These are phyloP conservation scores for Setaria italica DNA, from an alignment of 202 grass and related monocot species.

Conservation along the genomic window DNA sequence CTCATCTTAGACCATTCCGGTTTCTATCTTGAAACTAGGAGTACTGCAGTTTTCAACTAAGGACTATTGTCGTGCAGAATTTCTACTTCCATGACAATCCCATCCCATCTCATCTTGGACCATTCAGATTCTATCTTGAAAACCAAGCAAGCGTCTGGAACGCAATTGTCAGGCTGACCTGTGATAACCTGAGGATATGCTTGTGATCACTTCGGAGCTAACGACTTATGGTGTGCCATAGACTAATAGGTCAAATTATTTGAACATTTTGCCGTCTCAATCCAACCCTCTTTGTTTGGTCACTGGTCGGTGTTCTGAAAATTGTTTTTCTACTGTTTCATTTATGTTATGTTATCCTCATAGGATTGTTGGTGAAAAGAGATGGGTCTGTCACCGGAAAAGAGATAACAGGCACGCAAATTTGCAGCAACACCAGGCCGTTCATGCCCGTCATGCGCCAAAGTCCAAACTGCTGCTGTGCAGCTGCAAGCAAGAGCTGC, in stretches of 20 bases:
- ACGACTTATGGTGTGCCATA: too few relatives aligned
- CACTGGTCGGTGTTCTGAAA: not conserved
- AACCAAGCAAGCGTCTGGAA: not conserved
- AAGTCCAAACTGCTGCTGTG: too few relatives aligned
- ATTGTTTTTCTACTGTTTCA: not conserved
- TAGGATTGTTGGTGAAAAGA: not conserved
- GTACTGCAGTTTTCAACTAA: too few relatives aligned
- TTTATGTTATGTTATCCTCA: not conserved
- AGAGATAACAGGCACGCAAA: not conserved
- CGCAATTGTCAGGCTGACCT: not conserved
- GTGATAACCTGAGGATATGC: not conserved
- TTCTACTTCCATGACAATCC: too few relatives aligned
- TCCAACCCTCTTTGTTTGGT: not conserved
- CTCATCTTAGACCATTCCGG: slow-evolving; percentile 1
- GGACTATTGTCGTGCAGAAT: too few relatives aligned
- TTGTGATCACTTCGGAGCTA: not conserved
- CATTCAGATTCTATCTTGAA: not conserved
- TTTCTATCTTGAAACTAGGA: too few relatives aligned
- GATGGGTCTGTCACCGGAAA: too few relatives aligned
- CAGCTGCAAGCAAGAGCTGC: too few relatives aligned
- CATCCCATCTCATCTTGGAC: too few relatives aligned
- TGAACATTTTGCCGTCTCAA: not conserved
- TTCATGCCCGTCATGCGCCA: too few relatives aligned
- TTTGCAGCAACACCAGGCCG: not conserved
- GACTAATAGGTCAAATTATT: too few relatives aligned